Evolutionary conservation across 306 rosid species (phyloP), one percentile per base, ranked within the genome.

Genomic region (Vigna hirtella): DNA sequence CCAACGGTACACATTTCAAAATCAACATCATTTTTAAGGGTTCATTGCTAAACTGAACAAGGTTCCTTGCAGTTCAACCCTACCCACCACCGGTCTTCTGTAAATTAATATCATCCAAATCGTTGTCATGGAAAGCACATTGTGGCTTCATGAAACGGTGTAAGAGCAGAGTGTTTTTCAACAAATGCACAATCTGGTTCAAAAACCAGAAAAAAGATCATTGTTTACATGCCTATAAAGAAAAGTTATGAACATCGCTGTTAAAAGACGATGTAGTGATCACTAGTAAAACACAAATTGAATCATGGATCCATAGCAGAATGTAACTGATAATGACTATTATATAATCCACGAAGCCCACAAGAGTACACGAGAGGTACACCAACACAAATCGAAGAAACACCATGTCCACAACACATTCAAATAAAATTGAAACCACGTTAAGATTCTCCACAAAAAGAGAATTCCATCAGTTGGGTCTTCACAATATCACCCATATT

Each of bases 361-460:
- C 24, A 67, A 59, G 51, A 57, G 81, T 78, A 70, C 87, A 76
- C 74, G 57, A 74, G 66, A 62, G 66, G 77, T 76, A 81, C 72
- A 83, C 89, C 70, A 79, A 66, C 77, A 78, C 14, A 80, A 20
- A 62, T 67, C 45, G 38, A 30, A 66, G 68, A 74, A 66, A 47
- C 18, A 2, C 10, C 59, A 53, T 16, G 61, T 49, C 77, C 48
- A 43, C 0, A 42, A 58, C 12, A 64, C 48, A 56, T 28, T 73
- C 26, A 65, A 64, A 59, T 6, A 57, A 45, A 56, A 53, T 9
- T 42, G 40, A 83, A 77, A 34, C 48, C 58, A 70, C 7, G 62
- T 32, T 18, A 45, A 76, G 71, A 81, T 88, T 87, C 94, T 84
- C 90, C 87, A 76, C 42, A 55, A 86, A 4, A 65, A 72, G 91